These are phyloP conservation scores for Pseudocercospora cruenta DNA, from an alignment of 2,329 filamentous ascomycete species.

Conservation along the genomic window DNA sequence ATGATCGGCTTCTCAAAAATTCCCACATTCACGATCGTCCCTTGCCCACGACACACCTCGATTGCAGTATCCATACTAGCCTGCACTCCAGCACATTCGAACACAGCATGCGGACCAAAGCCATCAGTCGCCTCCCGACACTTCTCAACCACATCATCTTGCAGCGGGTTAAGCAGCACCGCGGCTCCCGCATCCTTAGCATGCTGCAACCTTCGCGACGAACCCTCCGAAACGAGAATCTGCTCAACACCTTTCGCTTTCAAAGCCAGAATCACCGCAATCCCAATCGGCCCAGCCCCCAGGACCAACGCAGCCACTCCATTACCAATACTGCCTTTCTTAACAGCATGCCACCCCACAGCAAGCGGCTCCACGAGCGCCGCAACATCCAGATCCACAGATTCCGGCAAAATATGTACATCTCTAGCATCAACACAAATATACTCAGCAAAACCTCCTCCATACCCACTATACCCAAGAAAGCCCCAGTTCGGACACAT, in stretches of 20 bases:
- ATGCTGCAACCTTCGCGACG: background rate
- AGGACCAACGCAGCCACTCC: background rate
- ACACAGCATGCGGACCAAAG: background rate
- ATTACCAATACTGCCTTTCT: background rate
- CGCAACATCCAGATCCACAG: background rate
- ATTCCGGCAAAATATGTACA: slow-evolving; percentile 41
- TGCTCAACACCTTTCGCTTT: background rate
- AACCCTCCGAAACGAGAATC: background rate
- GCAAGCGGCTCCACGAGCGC: background rate
- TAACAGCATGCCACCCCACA: background rate
- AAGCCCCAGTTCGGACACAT: slow-evolving; percentile 57
- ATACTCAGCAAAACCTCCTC: slow-evolving; percentile 58
- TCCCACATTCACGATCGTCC: background rate
- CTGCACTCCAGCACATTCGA: slow-evolving; percentile 1
- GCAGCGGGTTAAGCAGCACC: background rate
- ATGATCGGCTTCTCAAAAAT: background rate
- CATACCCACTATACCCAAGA: slow-evolving; percentile 40
- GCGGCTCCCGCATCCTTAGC: background rate
- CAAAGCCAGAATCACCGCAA: background rate
- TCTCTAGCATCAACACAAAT: slow-evolving; percentile 51
- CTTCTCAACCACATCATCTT: background rate
- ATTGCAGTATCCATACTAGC: background rate
- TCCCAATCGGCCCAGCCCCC: background rate
- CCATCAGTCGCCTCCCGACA: background rate
- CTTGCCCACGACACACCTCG: background rate